Base-by-base conservation (phyloP, 805 yeast species). In the Pachysolen tannophilus region DNA sequence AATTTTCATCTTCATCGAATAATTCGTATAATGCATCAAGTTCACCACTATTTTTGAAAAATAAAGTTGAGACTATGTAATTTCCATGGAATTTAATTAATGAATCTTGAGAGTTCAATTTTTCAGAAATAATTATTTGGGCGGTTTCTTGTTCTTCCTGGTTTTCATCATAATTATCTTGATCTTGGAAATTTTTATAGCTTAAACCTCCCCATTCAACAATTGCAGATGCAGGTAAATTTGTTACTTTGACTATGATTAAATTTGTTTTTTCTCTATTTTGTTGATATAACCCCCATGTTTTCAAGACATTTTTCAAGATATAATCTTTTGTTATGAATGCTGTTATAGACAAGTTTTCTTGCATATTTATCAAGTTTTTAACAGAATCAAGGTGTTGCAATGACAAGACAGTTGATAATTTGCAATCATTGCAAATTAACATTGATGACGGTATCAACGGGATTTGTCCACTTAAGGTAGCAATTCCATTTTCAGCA, bases 391-490 rank as follows among this genome's bases (percentile, higher is more conserved):
- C 64, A 33, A 86, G 70, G 56, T 87, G 92, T 53, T 85, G 94
- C 33, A 88, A 65, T 0, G 95, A 65, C 17, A 87, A 55, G 0
- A 65, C 61, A 0, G 75, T 50, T 34, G 75, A 71, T 4, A 52
- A 40, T 5, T 20, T 26, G 3, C 49, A 42, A 8, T 56, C 60
- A 4, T 33, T 31, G 15, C 45, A 48, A 26, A 83, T 46, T 3
- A 57, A 67, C 88, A 90, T 82, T 9, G 72, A 55, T 1, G 72
- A 55, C 0, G 98, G 97, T 2, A 79, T 53, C 26, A 92, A 61
- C 2, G 95, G 94, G 26, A 92, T 88, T 60, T 92, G 97, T 0
- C 98, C 98, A 33, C 97, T 84, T 9, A 88, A 53, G 25, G 68
- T 64, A 3, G 81, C 78, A 6, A 76, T 55, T 19, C 67, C 57